These are phyloP conservation scores for Falciphora oryzae DNA, from an alignment of 2,329 filamentous ascomycete species.

Conservation along the genomic window DNA sequence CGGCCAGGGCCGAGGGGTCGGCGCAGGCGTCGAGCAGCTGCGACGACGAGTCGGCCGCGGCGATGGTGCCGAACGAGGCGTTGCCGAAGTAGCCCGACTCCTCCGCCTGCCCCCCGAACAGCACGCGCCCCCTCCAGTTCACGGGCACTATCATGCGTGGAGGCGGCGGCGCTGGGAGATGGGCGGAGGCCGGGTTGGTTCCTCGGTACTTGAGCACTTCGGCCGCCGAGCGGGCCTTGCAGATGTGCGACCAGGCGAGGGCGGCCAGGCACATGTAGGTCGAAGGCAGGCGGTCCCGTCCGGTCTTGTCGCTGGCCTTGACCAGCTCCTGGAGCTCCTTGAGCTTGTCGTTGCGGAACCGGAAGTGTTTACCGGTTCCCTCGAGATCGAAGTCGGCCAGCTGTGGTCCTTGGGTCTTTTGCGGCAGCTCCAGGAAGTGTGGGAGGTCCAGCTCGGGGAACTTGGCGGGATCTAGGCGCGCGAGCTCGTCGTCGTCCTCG, in stretches of 20 bases:
- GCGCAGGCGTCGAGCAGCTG: neutral
- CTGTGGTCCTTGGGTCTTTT: neutral
- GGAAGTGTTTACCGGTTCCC: neutral
- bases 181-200: neutral
- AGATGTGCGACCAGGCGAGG: constrained; percentile 1
- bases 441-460: neutral
- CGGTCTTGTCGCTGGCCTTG: neutral
- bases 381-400: neutral
- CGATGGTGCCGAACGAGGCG: neutral
- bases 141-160: neutral
- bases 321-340: constrained; percentile 4
- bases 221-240: constrained; percentile 2
- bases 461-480: neutral
- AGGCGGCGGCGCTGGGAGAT: neutral
- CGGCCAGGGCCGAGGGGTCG: neutral
- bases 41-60: neutral
- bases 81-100: constrained; percentile 1
- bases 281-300: neutral
- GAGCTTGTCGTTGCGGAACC: constrained; percentile 4
- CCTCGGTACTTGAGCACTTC: neutral
- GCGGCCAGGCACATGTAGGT: neutral
- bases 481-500: neutral
- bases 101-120: neutral
- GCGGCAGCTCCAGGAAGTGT: neutral
- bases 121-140: neutral